Base-by-base conservation (phyloP, 2,329 filamentous ascomycete genomes). In the Aspergillus flavus region DNA sequence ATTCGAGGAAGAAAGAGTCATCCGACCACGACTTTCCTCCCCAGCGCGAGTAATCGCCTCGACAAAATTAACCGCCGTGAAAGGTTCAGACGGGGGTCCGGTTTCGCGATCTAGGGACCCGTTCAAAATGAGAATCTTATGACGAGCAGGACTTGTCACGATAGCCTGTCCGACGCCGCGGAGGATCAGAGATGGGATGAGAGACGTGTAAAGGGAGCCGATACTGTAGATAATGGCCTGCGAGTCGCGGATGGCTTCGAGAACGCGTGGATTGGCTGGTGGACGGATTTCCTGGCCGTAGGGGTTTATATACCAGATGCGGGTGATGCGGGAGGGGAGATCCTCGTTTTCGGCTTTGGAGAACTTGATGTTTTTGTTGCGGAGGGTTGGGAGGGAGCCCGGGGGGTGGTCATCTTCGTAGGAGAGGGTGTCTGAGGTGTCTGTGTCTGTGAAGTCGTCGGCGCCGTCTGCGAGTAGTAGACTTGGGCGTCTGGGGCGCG, bases 281-380 rank as follows among this genome's bases (percentile, higher is more conserved):
- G 94, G 91, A 21, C 89, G 87, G 69, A 98, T 97, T 78, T 97
- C 94, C 75, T 97, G 93, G n/a, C 94, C 94, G 76, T 97, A 98
- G 0, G 94, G 94, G 73, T 97, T 98, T 80, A 98, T 98, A 81
- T 98, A 98, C 93, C 93, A 98, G 36, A 98, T 85, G 2, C 94
- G 82, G 60, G 89, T 84, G 69, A 98, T 96, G 32, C 92, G 85
- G 0, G 90, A 85, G 0, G 92, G 86, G 1, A 98, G 83, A 60
- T 95, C 92, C 69, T 94, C 90, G 60, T 94, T 91, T 64, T 91
- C 87, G 2, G 72, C 82, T 79, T 98, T 98, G 72, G 86, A 90
- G 75, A 97, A 96, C 5, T 84, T 82, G 64, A 97, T 93, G 66
- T 96, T 92, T 57, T 91, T 92, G 62, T 91, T 89, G 7, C 94